These are phyloP conservation scores for Botrytis tulipae DNA, from an alignment of 2,329 filamentous ascomycete species.

Conservation along the genomic window DNA sequence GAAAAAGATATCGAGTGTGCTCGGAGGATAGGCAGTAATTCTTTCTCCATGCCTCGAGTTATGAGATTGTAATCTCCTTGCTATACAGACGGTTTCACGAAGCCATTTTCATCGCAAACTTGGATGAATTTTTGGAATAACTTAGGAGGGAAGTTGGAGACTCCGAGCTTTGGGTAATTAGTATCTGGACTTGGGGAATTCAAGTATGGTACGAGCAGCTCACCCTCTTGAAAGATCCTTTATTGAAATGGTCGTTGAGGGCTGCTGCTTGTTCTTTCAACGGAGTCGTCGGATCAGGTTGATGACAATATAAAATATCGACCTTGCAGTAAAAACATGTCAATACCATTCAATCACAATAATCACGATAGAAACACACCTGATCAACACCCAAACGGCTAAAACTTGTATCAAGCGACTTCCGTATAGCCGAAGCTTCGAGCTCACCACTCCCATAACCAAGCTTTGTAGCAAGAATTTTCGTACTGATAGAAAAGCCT, in stretches of 20 bases:
- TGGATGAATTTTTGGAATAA: not conserved
- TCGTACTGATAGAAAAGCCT: conserved; percentile 22
- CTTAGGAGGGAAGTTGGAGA: not conserved
- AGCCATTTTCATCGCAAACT: conserved; percentile 13
- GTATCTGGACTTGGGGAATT: too few relatives aligned
- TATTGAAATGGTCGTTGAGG: conserved; percentile 34
- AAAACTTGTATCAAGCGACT: not conserved
- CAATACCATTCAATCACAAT: not conserved
- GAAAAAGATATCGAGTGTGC: not conserved
- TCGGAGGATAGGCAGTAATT: not conserved
- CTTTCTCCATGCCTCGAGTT: conserved; percentile 15
- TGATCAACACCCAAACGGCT: conserved; percentile 1
- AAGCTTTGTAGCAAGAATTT: conserved; percentile 12
- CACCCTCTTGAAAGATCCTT: conserved; percentile 33
- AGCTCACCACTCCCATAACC: conserved; percentile 3
- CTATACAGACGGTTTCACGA: conserved; percentile 36
- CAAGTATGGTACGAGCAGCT: not conserved
- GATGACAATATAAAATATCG: conserved; percentile 14
- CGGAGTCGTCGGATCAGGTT: conserved; percentile 29
- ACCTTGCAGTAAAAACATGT: not conserved
- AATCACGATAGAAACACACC: not conserved
- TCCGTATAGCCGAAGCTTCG: not conserved
- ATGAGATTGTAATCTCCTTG: conserved; percentile 35
- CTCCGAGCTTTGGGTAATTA: conserved; percentile 21
- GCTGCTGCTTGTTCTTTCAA: conserved; percentile 28